Base-by-base conservation (phyloP, 306 rosid species). In the Hylodesmum podocarpum region DNA sequence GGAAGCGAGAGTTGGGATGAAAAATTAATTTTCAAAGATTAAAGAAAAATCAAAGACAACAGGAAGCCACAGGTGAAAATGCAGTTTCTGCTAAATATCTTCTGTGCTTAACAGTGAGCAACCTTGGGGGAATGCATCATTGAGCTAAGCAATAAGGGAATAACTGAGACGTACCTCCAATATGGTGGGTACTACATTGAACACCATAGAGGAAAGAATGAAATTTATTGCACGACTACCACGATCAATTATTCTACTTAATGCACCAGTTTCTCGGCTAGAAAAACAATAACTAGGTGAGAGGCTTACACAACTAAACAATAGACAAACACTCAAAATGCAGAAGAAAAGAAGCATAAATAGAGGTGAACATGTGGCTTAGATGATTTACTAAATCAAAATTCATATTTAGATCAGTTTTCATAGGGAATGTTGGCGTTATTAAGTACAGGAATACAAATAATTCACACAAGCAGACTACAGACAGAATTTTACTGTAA, bases 261-360 rank as follows among this genome's bases (percentile, higher is more conserved):
- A 81, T 44, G 86, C 97, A 54, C 99, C 99, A n/a, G 99, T 95
- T 85, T 95, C 97, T 71, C 97, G 99, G 55, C 99, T 95, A 87
- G 33, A 84, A 66, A 80, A 76, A 36, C 50, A 76, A 79, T 71
- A 57, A 72, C 36, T 22, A 72, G 46, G 37, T 83, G 33, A 82
- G 82, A 39, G 34, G 34, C 44, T 18, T 64, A 62, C 65, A 54
- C 47, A 33, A 36, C 27, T 50, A 34, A 81, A 41, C 78, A 66
- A 58, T n/a, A 31, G 41, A 72, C 24, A 37, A 66, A 80, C n/a
- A 70, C 21, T 31, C 31, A 40, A 22, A 43, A 61, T 16, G 50
- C 59, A 73, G 62, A 31, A 67, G 34, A 31, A 67, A 27, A 34
- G 29, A 51, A 51, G 4, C 6, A 74, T 29, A 18, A 44, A 41